A percentile compares a stretch with the other conserved stretches of the same genome.
Evolutionary conservation across 257 asterid species (phyloP).

Genomic region (Nicotiana tabacum): DNA sequence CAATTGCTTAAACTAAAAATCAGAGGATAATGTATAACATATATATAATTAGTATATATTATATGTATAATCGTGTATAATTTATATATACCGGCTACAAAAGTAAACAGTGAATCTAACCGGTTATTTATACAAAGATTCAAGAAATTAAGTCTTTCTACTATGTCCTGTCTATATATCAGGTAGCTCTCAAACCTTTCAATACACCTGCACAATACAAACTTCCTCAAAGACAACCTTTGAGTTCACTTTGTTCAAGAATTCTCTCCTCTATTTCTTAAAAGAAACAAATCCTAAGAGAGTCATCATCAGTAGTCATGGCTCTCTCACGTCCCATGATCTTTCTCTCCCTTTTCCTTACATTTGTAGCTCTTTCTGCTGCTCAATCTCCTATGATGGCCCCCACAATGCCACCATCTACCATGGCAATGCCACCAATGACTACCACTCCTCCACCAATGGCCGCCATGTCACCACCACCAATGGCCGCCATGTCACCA

Average conservation of each 20-base stretch:
- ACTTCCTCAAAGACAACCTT: slow-evolving; percentile 8
- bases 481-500: slow-evolving; percentile 8
- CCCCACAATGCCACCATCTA: slow-evolving; percentile 26
- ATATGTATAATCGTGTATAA: too few species aligned
- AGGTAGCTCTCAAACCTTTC: background rate
- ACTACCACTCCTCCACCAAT: background rate
- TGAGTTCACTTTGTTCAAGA: background rate
- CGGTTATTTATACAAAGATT: too few species aligned
- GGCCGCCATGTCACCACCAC: background rate
- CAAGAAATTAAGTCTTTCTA: background rate
- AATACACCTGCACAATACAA: background rate
- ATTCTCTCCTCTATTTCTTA: background rate
- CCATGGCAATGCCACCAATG: slow-evolving; percentile 14
- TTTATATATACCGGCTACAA: too few species aligned
- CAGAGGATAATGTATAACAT: rapidly evolving
- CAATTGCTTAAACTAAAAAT: too few species aligned
- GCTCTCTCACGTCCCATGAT: slow-evolving; percentile 19
- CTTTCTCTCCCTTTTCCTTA: slow-evolving; percentile 7
- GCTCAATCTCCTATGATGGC: slow-evolving; percentile 28
- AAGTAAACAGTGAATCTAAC: too few species aligned
- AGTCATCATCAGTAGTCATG: slow-evolving; percentile 11
- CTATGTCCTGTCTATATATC: slow-evolving; percentile 8
- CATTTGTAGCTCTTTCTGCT: slow-evolving; percentile 17
- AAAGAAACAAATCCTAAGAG: background rate
- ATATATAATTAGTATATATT: too few species aligned